phyloP scores from a whole-genome alignment of 1,139 yeast species.

The Magnusiomyces paraingens region DNA sequence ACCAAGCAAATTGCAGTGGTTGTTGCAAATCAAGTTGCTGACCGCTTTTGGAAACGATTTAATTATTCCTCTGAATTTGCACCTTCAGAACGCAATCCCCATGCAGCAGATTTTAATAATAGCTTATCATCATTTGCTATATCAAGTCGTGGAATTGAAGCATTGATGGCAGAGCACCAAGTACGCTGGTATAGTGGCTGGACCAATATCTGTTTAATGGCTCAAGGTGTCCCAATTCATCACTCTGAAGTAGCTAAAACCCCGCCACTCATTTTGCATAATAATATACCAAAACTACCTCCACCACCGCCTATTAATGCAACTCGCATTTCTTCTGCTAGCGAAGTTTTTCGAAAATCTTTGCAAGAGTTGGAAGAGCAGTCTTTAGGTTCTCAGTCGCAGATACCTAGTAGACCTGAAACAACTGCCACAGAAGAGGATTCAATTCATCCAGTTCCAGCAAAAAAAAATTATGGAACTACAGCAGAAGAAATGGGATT shows the following conservation, averaged over 20 bases:
- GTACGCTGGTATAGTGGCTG: conserved; percentile 72
- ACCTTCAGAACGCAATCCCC: not conserved
- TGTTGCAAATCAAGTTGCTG: conserved; percentile 76
- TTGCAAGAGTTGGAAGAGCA: too few relatives aligned
- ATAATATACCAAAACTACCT: too few relatives aligned
- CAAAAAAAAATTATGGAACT: too few relatives aligned
- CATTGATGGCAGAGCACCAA: conserved; percentile 50
- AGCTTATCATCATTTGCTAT: conserved; percentile 7
- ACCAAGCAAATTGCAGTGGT: conserved; percentile 54
- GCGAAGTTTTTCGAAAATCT: too few relatives aligned
- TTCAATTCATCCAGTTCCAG: too few relatives aligned
- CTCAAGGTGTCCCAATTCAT: not conserved
- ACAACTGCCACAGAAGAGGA: too few relatives aligned
- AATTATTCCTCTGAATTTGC: not conserved
- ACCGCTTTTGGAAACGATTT: conserved; percentile 28
- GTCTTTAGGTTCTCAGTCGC: too few relatives aligned
- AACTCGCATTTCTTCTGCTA: too few relatives aligned
- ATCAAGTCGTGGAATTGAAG: conserved; percentile 18
- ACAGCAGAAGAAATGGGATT: too few relatives aligned
- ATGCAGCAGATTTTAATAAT: conserved; percentile 7
- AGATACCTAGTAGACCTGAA: too few relatives aligned
- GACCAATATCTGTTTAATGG: conserved; percentile 36
- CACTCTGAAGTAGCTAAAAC: not conserved
- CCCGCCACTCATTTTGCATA: too few relatives aligned
- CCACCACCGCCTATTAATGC: too few relatives aligned